Percentiles rank a stretch among this genome's conserved stretches.
These are phyloP conservation scores for Barbatosphaeria neglecta DNA, from an alignment of 495 filamentous ascomycete genomes.

Conservation along the genomic window DNA sequence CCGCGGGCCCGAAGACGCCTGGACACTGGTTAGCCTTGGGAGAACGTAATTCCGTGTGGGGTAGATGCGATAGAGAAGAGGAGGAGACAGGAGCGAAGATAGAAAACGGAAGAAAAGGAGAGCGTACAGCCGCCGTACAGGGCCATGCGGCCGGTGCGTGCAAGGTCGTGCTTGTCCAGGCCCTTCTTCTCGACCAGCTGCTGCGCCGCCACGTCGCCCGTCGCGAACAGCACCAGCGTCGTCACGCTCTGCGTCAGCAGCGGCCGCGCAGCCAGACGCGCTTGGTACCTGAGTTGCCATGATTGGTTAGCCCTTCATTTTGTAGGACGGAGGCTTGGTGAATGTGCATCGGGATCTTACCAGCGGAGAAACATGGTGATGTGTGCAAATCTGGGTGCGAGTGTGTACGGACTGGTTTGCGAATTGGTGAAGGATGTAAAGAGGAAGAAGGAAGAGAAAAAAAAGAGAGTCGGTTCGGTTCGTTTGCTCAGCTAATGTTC, in stretches of 20 bases:
- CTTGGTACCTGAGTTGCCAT: constrained; percentile 61
- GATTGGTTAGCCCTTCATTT: not conserved
- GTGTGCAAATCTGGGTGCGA: not conserved
- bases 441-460: too few relatives aligned
- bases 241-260: constrained; percentile 82
- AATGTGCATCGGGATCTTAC: too few relatives aligned
- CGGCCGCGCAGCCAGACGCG: constrained; percentile 66
- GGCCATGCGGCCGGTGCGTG: constrained; percentile 79
- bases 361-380: not conserved
- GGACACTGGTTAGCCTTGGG: too few relatives aligned
- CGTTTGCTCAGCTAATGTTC: too few relatives aligned
- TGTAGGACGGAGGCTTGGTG: not conserved
- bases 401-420: not conserved
- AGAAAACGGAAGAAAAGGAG: not conserved
- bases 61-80: constrained; percentile 4
- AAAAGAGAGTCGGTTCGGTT: too few relatives aligned
- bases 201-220: constrained; percentile 86
- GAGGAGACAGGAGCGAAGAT: not conserved
- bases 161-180: constrained; percentile 64
- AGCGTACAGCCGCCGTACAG: constrained; percentile 79
- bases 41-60: too few relatives aligned
- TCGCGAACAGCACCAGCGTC: constrained; percentile 78
- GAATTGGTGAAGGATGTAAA: not conserved
- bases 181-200: constrained; percentile 81
- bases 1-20: constrained; percentile 86